A percentile compares a stretch with the other conserved stretches of the same genome.
These are phyloP conservation scores for Linderniella brevidens DNA, from an alignment of 257 asterid genomes.

Conservation along the genomic window DNA sequence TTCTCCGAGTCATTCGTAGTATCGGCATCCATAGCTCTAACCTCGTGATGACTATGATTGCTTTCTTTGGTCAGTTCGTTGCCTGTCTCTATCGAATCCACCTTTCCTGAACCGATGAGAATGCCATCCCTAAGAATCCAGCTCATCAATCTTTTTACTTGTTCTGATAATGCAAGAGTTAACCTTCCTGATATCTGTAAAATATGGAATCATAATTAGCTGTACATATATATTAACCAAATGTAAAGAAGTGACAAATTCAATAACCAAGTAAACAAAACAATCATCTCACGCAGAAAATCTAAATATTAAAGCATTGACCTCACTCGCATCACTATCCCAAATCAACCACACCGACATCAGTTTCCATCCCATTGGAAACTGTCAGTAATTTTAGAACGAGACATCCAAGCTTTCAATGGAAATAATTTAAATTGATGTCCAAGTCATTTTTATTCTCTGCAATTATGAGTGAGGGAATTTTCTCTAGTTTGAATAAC, in stretches of 20 bases:
- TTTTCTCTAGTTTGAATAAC: too few relatives aligned
- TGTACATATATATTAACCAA: slow-evolving; percentile 11
- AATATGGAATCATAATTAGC: slow-evolving; percentile 12
- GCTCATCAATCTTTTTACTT: slow-evolving; percentile 26
- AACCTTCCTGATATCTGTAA: slow-evolving; percentile 45
- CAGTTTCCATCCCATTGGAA: too few relatives aligned
- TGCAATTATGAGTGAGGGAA: too few relatives aligned
- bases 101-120: slow-evolving; percentile 15
- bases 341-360: too few relatives aligned
- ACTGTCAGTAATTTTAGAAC: too few relatives aligned
- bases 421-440: too few relatives aligned
- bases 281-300: too few relatives aligned
- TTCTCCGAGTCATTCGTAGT: slow-evolving; percentile 14
- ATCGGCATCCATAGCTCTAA: slow-evolving; percentile 14
- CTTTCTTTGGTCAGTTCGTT: slow-evolving; percentile 17
- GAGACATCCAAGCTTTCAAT: too few relatives aligned
- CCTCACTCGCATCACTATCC: too few relatives aligned
- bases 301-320: too few relatives aligned
- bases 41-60: slow-evolving; percentile 11
- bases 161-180: slow-evolving; percentile 30
- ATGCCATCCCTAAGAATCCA: slow-evolving; percentile 25
- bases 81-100: slow-evolving; percentile 12
- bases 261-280: background rate
- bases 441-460: too few relatives aligned
- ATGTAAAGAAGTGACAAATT: slow-evolving; percentile 3